Conservation (phyloP, 2,329 filamentous ascomycete genomes). For the Fusarium mundagurra region DNA sequence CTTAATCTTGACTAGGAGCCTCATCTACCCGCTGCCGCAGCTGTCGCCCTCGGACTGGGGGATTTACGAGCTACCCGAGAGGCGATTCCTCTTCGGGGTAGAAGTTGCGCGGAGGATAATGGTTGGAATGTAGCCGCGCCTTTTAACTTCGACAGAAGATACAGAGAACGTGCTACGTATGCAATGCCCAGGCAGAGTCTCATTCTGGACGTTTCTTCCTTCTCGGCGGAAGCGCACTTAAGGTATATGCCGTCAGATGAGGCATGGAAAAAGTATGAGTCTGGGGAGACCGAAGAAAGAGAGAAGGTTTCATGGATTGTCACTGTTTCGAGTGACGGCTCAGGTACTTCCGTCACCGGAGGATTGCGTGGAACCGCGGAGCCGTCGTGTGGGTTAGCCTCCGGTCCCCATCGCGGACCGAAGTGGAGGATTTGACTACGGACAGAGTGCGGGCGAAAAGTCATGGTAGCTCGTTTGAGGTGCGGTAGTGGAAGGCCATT, state of each 20-base stretch:
- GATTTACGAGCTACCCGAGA: background rate
- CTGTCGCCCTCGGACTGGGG: background rate
- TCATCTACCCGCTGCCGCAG: background rate
- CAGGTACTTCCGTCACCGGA: background rate
- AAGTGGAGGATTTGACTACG: background rate
- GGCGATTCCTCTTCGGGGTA: conserved; percentile 1
- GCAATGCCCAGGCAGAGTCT: conserved; percentile 3
- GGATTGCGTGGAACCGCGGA: background rate
- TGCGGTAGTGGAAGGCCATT: background rate
- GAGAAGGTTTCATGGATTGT: conserved; percentile 17
- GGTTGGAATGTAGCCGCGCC: conserved; percentile 21
- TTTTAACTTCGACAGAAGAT: conserved; percentile 11
- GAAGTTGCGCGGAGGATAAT: background rate
- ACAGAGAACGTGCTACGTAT: background rate
- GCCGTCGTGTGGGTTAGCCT: background rate
- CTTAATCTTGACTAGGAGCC: conserved; percentile 18
- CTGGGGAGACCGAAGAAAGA: conserved; percentile 10
- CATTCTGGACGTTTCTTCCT: conserved; percentile 19
- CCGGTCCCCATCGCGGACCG: background rate
- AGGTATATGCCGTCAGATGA: background rate
- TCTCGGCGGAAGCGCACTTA: conserved; percentile 6
- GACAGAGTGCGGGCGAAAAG: background rate
- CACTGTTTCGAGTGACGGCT: background rate
- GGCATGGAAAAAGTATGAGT: background rate
- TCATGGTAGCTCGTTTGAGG: background rate